These are phyloP conservation scores for Fonsecaea pugnacius DNA, from an alignment of 2,329 filamentous ascomycete genomes.

Conservation along the genomic window DNA sequence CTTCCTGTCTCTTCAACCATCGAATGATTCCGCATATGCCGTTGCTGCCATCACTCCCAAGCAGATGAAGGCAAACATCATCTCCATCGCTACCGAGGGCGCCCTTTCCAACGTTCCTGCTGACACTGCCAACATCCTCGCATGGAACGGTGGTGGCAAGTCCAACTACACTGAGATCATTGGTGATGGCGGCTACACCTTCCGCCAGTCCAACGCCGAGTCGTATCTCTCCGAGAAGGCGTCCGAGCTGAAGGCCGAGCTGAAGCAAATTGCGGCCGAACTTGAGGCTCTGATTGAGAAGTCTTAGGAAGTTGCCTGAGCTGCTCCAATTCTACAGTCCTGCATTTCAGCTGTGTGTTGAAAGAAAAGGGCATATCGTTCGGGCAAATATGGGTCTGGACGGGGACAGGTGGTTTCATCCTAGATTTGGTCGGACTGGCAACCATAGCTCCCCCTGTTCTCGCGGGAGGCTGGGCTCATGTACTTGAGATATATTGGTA, in stretches of 20 bases:
- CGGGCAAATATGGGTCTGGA: constrained; percentile 1
- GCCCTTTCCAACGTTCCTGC: constrained; percentile 79
- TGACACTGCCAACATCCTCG: constrained; percentile 90
- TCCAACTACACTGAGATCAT: constrained; percentile 88
- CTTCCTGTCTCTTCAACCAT: constrained; percentile 93
- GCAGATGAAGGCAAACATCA: constrained; percentile 88
- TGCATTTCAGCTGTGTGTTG: constrained; percentile 5
- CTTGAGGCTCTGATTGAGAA: constrained; percentile 35
- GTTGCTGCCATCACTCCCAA: constrained; percentile 87
- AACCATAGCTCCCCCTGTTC: constrained; percentile 9
- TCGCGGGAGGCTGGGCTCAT: constrained; percentile 9
- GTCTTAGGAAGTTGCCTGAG: constrained; percentile 17
- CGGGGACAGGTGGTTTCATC: constrained; percentile 8
- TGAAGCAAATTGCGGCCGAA: constrained; percentile 33
- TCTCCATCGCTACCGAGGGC: constrained; percentile 78
- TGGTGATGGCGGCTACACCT: constrained; percentile 69
- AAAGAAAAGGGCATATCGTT: background rate
- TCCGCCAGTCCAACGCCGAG: constrained; percentile 42
- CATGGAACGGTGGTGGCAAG: constrained; percentile 97
- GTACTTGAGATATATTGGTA: constrained; percentile 13
- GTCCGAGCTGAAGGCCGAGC: constrained; percentile 48
- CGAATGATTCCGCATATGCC: constrained; percentile 86
- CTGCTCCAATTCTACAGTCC: background rate
- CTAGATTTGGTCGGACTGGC: constrained; percentile 12
- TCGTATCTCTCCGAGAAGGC: constrained; percentile 53